Evolutionary conservation across 2,329 filamentous ascomycete species (phyloP), one percentile per base, ranked within the genome.

Genomic region (Diaporthe destruens): DNA sequence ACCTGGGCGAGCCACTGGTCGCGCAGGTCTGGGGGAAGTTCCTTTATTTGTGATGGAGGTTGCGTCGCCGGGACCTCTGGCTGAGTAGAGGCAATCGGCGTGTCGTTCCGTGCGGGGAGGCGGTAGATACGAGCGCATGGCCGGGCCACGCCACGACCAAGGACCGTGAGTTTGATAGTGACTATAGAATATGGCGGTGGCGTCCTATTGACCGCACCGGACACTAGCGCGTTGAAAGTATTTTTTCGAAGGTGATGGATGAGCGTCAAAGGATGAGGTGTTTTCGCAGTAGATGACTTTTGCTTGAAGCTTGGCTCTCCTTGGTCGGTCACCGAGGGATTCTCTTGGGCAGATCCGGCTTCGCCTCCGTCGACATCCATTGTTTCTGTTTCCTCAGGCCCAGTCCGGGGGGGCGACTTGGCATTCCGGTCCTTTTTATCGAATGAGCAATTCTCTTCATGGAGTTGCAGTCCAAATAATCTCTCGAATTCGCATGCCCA

Each of bases 51-150:
- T 20, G 74, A 74, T 9, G 79, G 80, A 0, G 81, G 85, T 11
- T 82, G 78, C 0, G 86, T 85, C 1, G 86, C 83, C 14, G 87
- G 84, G 7, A 89, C 84, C 76, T 88, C 84, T 29, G 84, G 81
- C 32, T 80, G 78, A 4, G 81, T 79, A 8, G 80, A 77, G 3
- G 77, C 74, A 11, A 72, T 71, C 11, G 77, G 59, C 2, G 56
- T 39, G 14, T 18, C 39, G 16, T 77, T 74, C 2, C 71, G 72
- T 1, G 84, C 81, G n/a, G 96, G 94, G 20, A 98, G 89, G 18
- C 94, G 91, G 82, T 98, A 99, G 75, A 98, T 91, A 47, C 96
- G 90, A 5, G 96, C 94, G 80, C 92, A 93, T 3, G 90, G 84
- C 0, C 84, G 86, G 4, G 92, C 93, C 0, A 92, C 88, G 34